These are phyloP conservation scores for Asterophora parasitica DNA, from an alignment of 768 basidiomycete species.

Conservation along the genomic window DNA sequence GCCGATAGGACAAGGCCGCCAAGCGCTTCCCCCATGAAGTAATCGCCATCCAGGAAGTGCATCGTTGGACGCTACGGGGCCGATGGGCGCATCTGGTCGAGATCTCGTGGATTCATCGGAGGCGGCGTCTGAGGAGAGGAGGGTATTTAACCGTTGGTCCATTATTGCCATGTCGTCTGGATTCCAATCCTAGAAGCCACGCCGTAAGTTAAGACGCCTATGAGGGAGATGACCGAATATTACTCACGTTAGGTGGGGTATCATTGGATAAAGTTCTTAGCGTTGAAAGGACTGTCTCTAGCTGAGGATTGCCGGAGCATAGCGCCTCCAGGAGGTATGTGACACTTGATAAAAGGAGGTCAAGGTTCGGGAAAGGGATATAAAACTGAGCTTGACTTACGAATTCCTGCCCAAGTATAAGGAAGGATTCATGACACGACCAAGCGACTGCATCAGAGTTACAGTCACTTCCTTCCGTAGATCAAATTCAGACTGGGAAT, in stretches of 20 bases:
- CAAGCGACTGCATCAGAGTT: slow-evolving; percentile 43
- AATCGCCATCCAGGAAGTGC: slow-evolving; percentile 50
- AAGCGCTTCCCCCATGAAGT: slow-evolving; percentile 37
- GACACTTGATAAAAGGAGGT: slow-evolving; percentile 11
- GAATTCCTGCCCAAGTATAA: slow-evolving; percentile 20
- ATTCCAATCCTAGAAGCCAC: slow-evolving; percentile 41
- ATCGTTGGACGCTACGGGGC: not conserved
- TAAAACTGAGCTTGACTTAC: slow-evolving; percentile 24
- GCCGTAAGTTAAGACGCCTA: not conserved
- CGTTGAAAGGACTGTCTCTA: slow-evolving; percentile 24
- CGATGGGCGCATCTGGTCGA: not conserved
- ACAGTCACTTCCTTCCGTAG: slow-evolving; percentile 42
- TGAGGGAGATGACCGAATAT: slow-evolving; percentile 2
- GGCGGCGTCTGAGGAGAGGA: slow-evolving; percentile 22
- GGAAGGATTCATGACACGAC: slow-evolving; percentile 27
- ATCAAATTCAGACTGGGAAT: slow-evolving; percentile 29
- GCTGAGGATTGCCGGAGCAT: slow-evolving; percentile 29
- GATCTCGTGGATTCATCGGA: slow-evolving; percentile 4
- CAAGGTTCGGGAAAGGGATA: not conserved
- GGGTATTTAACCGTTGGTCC: slow-evolving; percentile 43
- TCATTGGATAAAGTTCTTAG: slow-evolving; percentile 17
- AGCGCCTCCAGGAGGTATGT: slow-evolving; percentile 37
- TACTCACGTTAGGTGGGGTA: slow-evolving; percentile 18
- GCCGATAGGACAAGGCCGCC: slow-evolving; percentile 71
- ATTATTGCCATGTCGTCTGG: slow-evolving; percentile 48